Evolutionary conservation across 495 filamentous ascomycete species (phyloP), one percentile per base, ranked within the genome.

Genomic region (Penicillium cataractarum): DNA sequence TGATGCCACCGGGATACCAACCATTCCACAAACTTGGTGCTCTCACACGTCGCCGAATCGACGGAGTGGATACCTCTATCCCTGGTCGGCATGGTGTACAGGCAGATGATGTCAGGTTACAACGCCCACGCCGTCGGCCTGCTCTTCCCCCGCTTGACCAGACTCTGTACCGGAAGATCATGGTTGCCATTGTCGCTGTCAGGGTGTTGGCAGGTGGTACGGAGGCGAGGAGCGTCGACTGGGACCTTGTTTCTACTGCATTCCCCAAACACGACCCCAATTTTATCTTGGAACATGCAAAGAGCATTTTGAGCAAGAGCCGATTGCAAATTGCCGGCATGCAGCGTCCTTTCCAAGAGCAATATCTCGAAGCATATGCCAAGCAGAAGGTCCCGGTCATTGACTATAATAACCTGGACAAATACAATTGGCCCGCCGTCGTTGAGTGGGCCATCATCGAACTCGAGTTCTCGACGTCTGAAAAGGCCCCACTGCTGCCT

Each of bases 341-440:
- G 68, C 87, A 89, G 29, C 75, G 76, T n/a, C 87, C 90, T 63
- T 96, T 98, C 70, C 90, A 92, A 63, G 80, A 87, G 33, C 79
- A 80, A 17, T 97, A 92, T 70, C 75, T 93, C 21, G 80, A 84
- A 44, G 96, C 91, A 0, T 98, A 97, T 67, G 84, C 84, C 53
- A 80, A 82, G 3, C 83, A 84, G 9, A 78, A 89, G 54, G 63
- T 98, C 0, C 89, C 90, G 2, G 67, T 76, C 2, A 82, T 99
- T 32, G 81, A 97, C 72, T 94, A 87, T 62, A 76, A 87, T 39
- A 73, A 96, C 62, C 78, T 92, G 6, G 77, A 86, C 33, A 79
- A 75, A 12, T 96, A 96, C 66, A 88, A 97, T 69, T 96, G 95
- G 91, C 78, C 82, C 31, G 73, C 70, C 39, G 69, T 97, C 12